A percentile compares a stretch with the other conserved stretches of the same genome.
Evolutionary conservation across 306 rosid species (phyloP).

Genomic region (Vachellia collinsii): DNA sequence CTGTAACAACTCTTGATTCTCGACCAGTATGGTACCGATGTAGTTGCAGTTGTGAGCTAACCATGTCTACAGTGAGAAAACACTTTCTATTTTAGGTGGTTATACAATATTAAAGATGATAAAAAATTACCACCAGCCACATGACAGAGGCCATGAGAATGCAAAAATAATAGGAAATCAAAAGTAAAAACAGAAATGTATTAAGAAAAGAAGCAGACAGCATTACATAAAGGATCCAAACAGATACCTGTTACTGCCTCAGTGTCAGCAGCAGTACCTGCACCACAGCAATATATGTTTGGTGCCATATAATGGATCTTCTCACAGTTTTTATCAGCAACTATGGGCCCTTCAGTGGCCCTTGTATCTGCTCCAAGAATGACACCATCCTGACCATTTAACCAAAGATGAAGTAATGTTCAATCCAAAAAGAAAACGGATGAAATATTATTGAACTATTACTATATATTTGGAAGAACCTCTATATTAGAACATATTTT

Average conservation of each 20-base stretch:
- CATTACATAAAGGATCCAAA: not conserved
- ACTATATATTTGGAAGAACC: not conserved
- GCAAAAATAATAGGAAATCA: not conserved
- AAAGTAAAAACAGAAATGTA: not conserved
- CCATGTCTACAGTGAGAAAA: slow-evolving; percentile 70
- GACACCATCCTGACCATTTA: slow-evolving; percentile 75
- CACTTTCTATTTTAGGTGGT: slow-evolving; percentile 28
- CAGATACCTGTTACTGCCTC: slow-evolving; percentile 94
- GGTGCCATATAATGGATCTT: slow-evolving; percentile 99
- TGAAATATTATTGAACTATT: not conserved
- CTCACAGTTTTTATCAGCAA: slow-evolving; percentile 92
- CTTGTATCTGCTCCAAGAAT: slow-evolving; percentile 99
- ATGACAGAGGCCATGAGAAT: not conserved
- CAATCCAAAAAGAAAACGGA: not conserved
- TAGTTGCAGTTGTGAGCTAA: slow-evolving; percentile 90
- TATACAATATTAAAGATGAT: slow-evolving; percentile 7
- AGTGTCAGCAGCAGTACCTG: slow-evolving; percentile 99
- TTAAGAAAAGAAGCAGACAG: not conserved
- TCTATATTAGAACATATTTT: slow-evolving; percentile 12
- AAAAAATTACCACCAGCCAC: not conserved
- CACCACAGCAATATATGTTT: slow-evolving; percentile 95
- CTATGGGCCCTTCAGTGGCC: slow-evolving; percentile 95
- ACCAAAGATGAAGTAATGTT: not conserved
- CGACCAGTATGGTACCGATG: slow-evolving; percentile 49
- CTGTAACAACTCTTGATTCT: too few species aligned